Evolutionary conservation across 2,329 filamentous ascomycete species (phyloP).

Genomic region (Tolypocladium tundrense): DNA sequence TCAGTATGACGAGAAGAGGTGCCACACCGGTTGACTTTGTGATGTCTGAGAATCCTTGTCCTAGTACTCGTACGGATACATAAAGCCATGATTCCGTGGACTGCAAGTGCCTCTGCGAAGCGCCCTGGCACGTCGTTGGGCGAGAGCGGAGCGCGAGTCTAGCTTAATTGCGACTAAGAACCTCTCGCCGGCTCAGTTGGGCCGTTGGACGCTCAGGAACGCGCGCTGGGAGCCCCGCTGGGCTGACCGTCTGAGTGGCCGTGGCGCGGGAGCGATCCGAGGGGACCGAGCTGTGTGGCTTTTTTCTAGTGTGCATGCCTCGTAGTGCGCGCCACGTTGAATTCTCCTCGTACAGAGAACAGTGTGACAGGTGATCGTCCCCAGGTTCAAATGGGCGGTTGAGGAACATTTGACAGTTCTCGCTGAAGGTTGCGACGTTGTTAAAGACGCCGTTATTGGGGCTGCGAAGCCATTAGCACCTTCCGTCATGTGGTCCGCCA

Average conservation of each 20-base stretch:
- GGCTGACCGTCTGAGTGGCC: background rate
- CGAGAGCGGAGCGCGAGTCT: background rate
- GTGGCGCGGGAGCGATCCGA: background rate
- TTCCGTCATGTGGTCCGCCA: background rate
- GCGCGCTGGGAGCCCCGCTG: background rate
- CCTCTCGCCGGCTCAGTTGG: background rate
- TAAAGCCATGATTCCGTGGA: no score
- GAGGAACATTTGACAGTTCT: background rate
- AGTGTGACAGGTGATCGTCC: background rate
- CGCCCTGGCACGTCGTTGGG: background rate
- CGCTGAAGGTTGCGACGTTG: background rate
- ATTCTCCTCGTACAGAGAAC: background rate
- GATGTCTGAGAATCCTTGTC: background rate
- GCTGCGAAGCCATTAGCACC: background rate
- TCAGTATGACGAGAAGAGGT: background rate
- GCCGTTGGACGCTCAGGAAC: background rate
- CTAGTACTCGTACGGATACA: no score
- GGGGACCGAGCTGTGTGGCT: background rate
- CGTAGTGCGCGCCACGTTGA: background rate
- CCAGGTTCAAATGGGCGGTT: background rate
- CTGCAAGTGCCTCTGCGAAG: background rate
- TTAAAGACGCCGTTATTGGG: background rate
- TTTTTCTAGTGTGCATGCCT: background rate
- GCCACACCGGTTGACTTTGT: background rate
- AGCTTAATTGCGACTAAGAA: background rate